These are phyloP conservation scores for Nelumbo lutea DNA, from an alignment of 164 flowering plant genomes.

Conservation along the genomic window DNA sequence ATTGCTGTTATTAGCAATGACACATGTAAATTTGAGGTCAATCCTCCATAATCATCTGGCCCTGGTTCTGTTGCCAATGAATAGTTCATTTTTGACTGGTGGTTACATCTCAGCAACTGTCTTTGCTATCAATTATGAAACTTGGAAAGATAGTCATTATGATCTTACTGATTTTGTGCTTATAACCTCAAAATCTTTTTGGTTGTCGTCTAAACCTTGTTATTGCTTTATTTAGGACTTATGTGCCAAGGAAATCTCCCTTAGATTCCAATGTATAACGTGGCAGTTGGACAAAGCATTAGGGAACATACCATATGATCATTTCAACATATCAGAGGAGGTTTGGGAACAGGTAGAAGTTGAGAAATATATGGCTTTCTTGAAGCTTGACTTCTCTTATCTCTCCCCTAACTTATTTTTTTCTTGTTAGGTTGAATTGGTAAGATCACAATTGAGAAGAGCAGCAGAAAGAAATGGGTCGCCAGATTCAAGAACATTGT, in stretches of 20 bases:
- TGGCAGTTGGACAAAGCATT: constrained; percentile 75
- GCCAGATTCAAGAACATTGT: constrained; percentile 34
- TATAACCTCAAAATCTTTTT: neutral
- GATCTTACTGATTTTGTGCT: neutral
- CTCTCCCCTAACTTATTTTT: neutral
- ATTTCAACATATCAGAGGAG: constrained; percentile 77
- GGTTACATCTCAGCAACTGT: no score
- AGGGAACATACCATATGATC: constrained; percentile 52
- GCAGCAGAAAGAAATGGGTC: constrained; percentile 65
- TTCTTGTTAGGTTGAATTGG: constrained; percentile 65
- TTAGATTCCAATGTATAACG: constrained; percentile 70
- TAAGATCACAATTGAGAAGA: constrained; percentile 69
- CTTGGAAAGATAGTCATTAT: no score
- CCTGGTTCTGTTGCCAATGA: neutral
- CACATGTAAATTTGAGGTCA: neutral
- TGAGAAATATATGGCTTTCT: neutral
- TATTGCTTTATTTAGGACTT: constrained; percentile 50
- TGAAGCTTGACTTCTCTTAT: neutral
- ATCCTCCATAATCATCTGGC: neutral
- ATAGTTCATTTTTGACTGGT: neutral
- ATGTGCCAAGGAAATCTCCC: constrained; percentile 43
- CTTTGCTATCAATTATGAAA: neutral
- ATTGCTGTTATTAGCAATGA: neutral
- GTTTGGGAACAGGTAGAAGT: constrained; percentile 82
- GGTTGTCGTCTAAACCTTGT: neutral